These are phyloP conservation scores for Hypsizygus ulmarius DNA, from an alignment of 1,284 basidiomycete species.

Conservation along the genomic window DNA sequence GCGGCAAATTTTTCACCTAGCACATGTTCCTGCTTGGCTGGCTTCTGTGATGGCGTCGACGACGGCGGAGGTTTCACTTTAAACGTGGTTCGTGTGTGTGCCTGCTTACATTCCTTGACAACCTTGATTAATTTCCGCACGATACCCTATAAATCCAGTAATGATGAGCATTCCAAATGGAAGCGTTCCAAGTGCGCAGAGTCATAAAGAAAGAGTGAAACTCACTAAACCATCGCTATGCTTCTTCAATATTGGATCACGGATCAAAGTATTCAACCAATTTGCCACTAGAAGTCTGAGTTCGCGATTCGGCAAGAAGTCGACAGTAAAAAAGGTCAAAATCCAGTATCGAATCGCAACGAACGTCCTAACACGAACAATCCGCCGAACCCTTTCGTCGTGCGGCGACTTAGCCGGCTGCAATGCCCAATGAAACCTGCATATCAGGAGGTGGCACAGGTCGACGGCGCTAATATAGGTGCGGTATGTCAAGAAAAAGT, in stretches of 20 bases:
- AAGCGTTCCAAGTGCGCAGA: constrained; percentile 4
- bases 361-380: constrained; percentile 83
- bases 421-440: constrained; percentile 85
- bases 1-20: constrained; percentile 63
- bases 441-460: constrained; percentile 75
- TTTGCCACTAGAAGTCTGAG: constrained; percentile 66
- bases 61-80: constrained; percentile 26
- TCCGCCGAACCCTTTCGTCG: constrained; percentile 66
- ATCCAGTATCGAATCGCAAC: constrained; percentile 86
- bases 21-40: constrained; percentile 38
- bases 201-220: constrained; percentile 15
- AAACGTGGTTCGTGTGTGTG: constrained; percentile 46
- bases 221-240: constrained; percentile 70
- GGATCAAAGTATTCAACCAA: constrained; percentile 76
- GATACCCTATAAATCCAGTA: constrained; percentile 51
- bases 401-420: constrained; percentile 48
- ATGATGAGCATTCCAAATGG: constrained; percentile 10
- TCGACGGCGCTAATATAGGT: constrained; percentile 76
- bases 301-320: constrained; percentile 80
- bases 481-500: constrained; percentile 87
- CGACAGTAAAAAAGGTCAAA: constrained; percentile 81
- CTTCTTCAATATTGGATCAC: constrained; percentile 63
- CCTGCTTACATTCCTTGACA: constrained; percentile 72
- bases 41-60: constrained; percentile 16
- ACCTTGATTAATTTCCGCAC: constrained; percentile 80